Evolutionary conservation across 192 early-diverging fungal species (phyloP), one percentile per base, ranked within the genome.

Genomic region (Backusella westeae): DNA sequence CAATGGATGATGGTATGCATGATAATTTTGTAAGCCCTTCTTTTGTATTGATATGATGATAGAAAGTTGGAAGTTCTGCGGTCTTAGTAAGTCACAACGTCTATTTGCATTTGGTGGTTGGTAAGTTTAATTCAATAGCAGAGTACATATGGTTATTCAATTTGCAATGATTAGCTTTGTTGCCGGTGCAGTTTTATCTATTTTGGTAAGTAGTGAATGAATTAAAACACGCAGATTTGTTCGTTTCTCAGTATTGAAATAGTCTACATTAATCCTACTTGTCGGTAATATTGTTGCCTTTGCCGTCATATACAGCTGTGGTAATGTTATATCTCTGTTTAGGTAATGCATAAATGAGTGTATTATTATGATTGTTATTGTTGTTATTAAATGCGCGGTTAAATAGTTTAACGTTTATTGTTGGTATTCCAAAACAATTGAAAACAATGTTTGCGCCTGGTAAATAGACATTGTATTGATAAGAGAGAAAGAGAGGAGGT

Each of bases 251-350:
- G 10, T 39, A 12, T 35, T 15, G 72, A 9, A 0, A 32, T 75
- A 92, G 91, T 91, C 91, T 1, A 88, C 91, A 10, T 79, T 89
- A 29, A 53, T 85, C 19, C 78, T 96, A 36, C 52, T 81, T 0
- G 78, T 88, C 23, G 91, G 89, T 5, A 81, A 89, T 32, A 72
- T 95, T 66, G 78, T 88, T 5, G 89, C 86, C 2, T 99, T 97
- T 88, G 97, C 97, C 21, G 84, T 96, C 53, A 84, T 96, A 52
- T 99, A 97, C 81, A 94, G 94, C 46, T 73, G 95, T 23, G 97
- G 97, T 49, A 99, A 99, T 82, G 74, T 97, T 9, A 72, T 97
- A 34, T 94, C 96, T 29, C 74, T 99, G 71, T 70, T 94, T 69
- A 89, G 87, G 87, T 89, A 85, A 26, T 39, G 17, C 21, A 12